Conservation (phyloP, 306 rosid genomes). For the Quercus agrifolia region DNA sequence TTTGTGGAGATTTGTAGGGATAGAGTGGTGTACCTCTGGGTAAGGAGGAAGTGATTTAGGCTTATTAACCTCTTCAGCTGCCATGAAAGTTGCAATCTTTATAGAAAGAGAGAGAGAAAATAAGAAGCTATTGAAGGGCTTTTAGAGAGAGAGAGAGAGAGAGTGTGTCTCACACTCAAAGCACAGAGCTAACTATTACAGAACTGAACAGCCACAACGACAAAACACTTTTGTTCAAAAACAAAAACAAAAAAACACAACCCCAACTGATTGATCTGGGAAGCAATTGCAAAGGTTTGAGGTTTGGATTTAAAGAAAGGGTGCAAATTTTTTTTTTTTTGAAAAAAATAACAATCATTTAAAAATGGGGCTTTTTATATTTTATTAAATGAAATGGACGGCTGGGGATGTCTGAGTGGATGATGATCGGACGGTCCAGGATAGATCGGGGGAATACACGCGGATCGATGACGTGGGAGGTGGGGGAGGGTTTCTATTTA, state of each 20-base stretch:
- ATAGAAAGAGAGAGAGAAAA: neutral
- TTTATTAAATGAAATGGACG: constrained; percentile 37
- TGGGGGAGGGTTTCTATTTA: neutral
- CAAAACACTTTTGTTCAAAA: constrained; percentile 17
- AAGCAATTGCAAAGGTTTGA: constrained; percentile 25
- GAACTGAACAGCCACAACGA: neutral
- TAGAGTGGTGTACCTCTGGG: constrained; percentile 56
- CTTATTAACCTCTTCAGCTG: constrained; percentile 48
- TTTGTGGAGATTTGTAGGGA: neutral
- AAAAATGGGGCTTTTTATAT: neutral
- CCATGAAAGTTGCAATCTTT: constrained; percentile 41
- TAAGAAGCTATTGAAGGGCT: constrained; percentile 15
- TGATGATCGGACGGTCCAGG: constrained; percentile 34
- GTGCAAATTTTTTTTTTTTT: neutral
- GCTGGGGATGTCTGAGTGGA: constrained; percentile 30
- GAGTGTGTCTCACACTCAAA: neutral
- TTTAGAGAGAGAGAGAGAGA: neutral
- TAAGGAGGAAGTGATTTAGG: constrained; percentile 71
- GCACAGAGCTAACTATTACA: neutral
- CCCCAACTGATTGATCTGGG: constrained; percentile 33
- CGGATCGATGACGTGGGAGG: constrained; percentile 63
- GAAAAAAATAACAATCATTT: neutral
- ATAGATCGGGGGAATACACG: neutral
- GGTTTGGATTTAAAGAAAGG: constrained; percentile 46
- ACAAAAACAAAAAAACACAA: neutral